Evolutionary conservation across 192 early-diverging fungal genomes (phyloP).

Genomic region (Pilaira anomala): DNA sequence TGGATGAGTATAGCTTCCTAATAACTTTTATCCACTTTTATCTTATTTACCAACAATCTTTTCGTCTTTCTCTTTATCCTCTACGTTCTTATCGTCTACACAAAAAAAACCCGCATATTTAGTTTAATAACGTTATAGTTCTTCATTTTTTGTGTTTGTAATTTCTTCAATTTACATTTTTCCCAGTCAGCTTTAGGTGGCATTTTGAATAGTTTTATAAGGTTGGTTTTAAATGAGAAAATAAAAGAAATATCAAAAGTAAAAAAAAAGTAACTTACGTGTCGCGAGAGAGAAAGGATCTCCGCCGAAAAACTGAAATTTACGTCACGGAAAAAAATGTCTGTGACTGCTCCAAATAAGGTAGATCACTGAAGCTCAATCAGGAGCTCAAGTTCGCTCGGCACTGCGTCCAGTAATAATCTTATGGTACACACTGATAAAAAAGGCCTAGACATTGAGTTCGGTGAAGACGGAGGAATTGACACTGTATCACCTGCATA

Average conservation of each 20-base stretch:
- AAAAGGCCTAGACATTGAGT: too few species aligned
- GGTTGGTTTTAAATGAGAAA: background rate
- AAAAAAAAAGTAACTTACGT: background rate
- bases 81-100: conserved; percentile 74
- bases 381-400: too few species aligned
- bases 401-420: too few species aligned
- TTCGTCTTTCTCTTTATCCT: conserved; percentile 70
- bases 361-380: too few species aligned
- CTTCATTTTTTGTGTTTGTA: too few species aligned
- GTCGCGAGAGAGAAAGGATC: too few species aligned
- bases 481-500: too few species aligned
- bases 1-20: conserved; percentile 3
- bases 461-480: too few species aligned
- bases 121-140: background rate
- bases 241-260: background rate
- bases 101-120: background rate
- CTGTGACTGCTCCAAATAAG: too few species aligned
- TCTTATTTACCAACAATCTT: conserved; percentile 73
- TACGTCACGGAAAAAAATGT: too few species aligned
- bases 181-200: conserved; percentile 96
- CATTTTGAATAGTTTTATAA: conserved; percentile 44
- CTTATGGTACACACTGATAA: too few species aligned
- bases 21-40: background rate
- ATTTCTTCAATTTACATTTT: conserved; percentile 81
- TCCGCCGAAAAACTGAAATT: too few species aligned